These are phyloP conservation scores for Pseudogymnoascus sp. DNA, from an alignment of 2,329 filamentous ascomycete genomes.

Conservation along the genomic window DNA sequence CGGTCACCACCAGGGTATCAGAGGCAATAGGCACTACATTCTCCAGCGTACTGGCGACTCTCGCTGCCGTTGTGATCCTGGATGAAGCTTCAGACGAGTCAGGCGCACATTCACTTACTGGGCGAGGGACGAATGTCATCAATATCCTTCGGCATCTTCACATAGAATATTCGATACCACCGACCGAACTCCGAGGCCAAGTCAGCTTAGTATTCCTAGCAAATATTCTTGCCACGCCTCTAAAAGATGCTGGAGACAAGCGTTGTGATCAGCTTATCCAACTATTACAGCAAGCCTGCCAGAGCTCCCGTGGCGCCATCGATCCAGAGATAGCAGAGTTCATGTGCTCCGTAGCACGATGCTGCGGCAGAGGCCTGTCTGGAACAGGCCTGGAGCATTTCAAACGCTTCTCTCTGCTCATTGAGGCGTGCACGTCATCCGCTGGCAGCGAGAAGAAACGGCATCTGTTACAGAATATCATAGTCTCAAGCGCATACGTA, in stretches of 20 bases:
- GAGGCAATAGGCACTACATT: conserved; percentile 32
- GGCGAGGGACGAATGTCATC: not conserved
- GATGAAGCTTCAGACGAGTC: not conserved
- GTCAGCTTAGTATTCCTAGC: conserved; percentile 4
- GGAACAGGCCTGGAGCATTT: conserved; percentile 32
- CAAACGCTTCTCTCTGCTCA: conserved; percentile 29
- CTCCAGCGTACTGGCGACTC: conserved; percentile 35
- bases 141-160: conserved; percentile 6
- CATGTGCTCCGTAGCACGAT: conserved; percentile 40
- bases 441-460: conserved; percentile 5
- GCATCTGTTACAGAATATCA: conserved; percentile 20
- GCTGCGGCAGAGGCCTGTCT: conserved; percentile 36
- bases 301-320: not conserved
- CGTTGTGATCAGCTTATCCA: not conserved
- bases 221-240: not conserved
- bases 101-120: not conserved
- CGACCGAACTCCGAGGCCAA: not conserved
- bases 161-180: conserved; percentile 1
- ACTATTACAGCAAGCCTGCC: not conserved
- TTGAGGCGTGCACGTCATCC: conserved; percentile 16
- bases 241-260: not conserved
- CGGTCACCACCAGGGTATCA: not conserved
- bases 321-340: conserved; percentile 29
- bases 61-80: conserved; percentile 33
- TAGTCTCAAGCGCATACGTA: conserved; percentile 28